Base-by-base conservation (phyloP, 768 basidiomycete species). In the Gymnopilus dilepis region DNA sequence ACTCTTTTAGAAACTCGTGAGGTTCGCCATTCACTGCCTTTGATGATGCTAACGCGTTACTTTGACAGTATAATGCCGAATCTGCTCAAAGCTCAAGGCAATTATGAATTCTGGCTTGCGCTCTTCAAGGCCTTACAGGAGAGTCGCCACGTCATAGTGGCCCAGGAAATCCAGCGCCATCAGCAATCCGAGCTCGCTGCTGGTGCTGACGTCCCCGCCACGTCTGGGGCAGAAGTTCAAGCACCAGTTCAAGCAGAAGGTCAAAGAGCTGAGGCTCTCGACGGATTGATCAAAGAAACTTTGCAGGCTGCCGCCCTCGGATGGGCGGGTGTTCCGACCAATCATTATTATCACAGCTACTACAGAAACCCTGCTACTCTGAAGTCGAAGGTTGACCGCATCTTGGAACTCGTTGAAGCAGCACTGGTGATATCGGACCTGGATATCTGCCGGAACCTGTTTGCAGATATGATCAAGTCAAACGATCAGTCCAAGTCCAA, bases 1-100 rank as follows among this genome's bases (percentile, higher is more conserved):
- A 58, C 6, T 58, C 63, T 41, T 59, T 77, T 34, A 41, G 38
- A 1, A 61, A 67, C 22, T 40, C 66, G 74, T 76, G 60, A 22
- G 74, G 8, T 7, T 17, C 11, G 13, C 38, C 15, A 11, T 51
- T 51, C 19, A 13, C n/a, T 64, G 37, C 40, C 13, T 7, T 40
- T 22, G 64, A 9, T 37, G 2, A 37, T 24, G 11, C n/a, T n/a
- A n/a, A n/a, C n/a, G n/a, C n/a, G n/a, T n/a, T n/a, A n/a, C n/a
- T n/a, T n/a, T n/a, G n/a, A n/a, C 33, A 70, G 75, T 8, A 61
- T 74, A 26, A 56, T 74, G 15, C 72, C 72, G 3, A 68, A 70
- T 45, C n/a, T 75, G 12, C 22, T 57, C 13, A 65, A 65, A 34
- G 66, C 56, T 41, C 31, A 57, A 8, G 50, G 66, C 13, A 65